Base-by-base conservation (phyloP, 2,329 filamentous ascomycete genomes). In the Fonsecaea multimorphosa region DNA sequence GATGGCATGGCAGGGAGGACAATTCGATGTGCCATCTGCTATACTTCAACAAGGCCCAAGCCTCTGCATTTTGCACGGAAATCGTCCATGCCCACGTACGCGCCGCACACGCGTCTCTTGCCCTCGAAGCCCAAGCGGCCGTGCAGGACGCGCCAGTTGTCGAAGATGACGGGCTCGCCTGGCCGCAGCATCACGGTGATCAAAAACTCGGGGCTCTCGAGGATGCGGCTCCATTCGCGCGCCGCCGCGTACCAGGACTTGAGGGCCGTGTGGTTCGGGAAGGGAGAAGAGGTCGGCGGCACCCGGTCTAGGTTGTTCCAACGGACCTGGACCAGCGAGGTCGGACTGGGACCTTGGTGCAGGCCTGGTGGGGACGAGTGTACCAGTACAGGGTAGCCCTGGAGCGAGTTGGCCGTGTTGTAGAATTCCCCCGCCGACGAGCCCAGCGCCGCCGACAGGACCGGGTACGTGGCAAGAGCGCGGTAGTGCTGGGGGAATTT, bases 261-360 rank as follows among this genome's bases (percentile, higher is more conserved):
- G 53, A 71, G 24, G 38, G 66, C 74, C 24, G 80, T 77, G 19
- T 83, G 72, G 3, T 76, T 74, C 5, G 76, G 77, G 73, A 87
- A 85, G 49, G 81, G 58, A 7, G 66, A 61, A 71, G 14, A 86
- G 85, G 66, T 92, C 83, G 65, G 65, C 1, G 89, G 84, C 1
- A 91, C 91, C 46, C 95, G 84, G 76, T 98, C 95, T 68, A 92
- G 90, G 69, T 93, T 94, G 77, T 99, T 99, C 95, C 95, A 99
- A 61, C 94, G 85, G 6, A 98, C 83, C 63, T 92, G 89, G 32
- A 84, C 79, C 49, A 90, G 74, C 1, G 78, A 79, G 1, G 76
- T 72, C 0, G 79, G 75, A 2, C 64, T 62, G 8, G 68, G 16
- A 8, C 38, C 38, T 68, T 2, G 61, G 52, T 5, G 66, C 32